phyloP scores from a whole-genome alignment of 306 rosid genomes.

The Potentilla sterilis region DNA sequence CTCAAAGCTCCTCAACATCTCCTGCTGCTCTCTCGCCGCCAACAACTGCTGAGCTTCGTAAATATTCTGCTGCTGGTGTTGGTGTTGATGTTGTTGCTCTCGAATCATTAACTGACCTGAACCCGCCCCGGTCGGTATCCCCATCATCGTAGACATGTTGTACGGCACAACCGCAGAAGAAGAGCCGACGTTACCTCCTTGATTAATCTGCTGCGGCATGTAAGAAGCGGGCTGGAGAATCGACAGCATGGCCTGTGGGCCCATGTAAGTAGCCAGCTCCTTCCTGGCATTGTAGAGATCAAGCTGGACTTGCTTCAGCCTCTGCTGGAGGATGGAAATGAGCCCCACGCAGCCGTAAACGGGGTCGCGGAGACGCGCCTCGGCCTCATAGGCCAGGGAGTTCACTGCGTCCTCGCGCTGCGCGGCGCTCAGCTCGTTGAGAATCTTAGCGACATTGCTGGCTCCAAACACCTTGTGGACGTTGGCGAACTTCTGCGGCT shows the following conservation, averaged over 20 bases:
- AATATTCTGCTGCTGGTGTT: conserved; percentile 45
- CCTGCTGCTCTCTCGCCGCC: conserved; percentile 70
- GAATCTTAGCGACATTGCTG: conserved; percentile 79
- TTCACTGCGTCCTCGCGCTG: conserved; percentile 88
- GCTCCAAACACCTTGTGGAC: conserved; percentile 94
- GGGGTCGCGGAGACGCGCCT: conserved; percentile 79
- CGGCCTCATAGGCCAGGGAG: conserved; percentile 87
- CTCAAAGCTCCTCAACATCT: conserved; percentile 53
- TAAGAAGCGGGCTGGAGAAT: conserved; percentile 20
- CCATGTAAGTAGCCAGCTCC: conserved; percentile 71
- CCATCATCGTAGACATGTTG: conserved; percentile 36
- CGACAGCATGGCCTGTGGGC: conserved; percentile 55
- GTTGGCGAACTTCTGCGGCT: conserved; percentile 71
- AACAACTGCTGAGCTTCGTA: conserved; percentile 66
- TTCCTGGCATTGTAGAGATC: conserved; percentile 64
- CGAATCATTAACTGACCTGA: conserved; percentile 48
- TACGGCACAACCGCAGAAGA: conserved; percentile 35
- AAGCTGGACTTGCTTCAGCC: conserved; percentile 46
- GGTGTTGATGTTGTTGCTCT: conserved; percentile 47
- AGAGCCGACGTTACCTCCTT: conserved; percentile 23
- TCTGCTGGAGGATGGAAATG: conserved; percentile 79
- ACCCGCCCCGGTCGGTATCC: conserved; percentile 16
- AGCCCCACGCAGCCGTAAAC: conserved; percentile 94
- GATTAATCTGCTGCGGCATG: conserved; percentile 35
- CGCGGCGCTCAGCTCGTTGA: conserved; percentile 62